phyloP scores from a whole-genome alignment of 2,329 filamentous ascomycete genomes.

The Myriosclerotinia duriaeana region DNA sequence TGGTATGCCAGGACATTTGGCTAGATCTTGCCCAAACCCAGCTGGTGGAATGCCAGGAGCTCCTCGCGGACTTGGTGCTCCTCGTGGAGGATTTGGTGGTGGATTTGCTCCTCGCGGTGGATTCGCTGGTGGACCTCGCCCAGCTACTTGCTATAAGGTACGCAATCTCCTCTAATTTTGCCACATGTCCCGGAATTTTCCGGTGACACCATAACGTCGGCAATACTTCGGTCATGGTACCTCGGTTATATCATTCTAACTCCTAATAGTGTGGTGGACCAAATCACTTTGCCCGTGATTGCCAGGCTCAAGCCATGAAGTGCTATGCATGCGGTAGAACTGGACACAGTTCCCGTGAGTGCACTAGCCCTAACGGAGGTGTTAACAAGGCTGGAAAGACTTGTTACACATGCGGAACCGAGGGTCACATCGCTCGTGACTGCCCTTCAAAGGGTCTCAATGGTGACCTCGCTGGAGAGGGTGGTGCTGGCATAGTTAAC shows the following conservation, averaged over 20 bases:
- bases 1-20: slow-evolving; percentile 87
- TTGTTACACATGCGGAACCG: slow-evolving; percentile 95
- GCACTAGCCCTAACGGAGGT: slow-evolving; percentile 69
- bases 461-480: slow-evolving; percentile 47
- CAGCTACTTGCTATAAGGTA: slow-evolving; percentile 68
- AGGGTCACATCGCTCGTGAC: slow-evolving; percentile 85
- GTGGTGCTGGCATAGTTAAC: slow-evolving; percentile 37
- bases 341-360: slow-evolving; percentile 47
- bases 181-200: background rate
- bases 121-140: slow-evolving; percentile 67
- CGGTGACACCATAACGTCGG: background rate
- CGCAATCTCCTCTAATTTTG: background rate
- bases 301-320: slow-evolving; percentile 68
- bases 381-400: slow-evolving; percentile 96
- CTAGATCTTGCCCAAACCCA: slow-evolving; percentile 82
- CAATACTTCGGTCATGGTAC: background rate
- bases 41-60: slow-evolving; percentile 51
- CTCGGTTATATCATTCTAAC: slow-evolving; percentile 6
- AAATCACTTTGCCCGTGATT: slow-evolving; percentile 98
- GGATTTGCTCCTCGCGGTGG: slow-evolving; percentile 69
- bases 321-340: slow-evolving; percentile 78
- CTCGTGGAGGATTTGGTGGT: slow-evolving; percentile 68
- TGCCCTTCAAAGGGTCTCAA: slow-evolving; percentile 67
- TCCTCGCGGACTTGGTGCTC: slow-evolving; percentile 65
- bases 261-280: slow-evolving; percentile 63